These are phyloP conservation scores for Epichloe coenophiala DNA, from an alignment of 2,329 filamentous ascomycete genomes.

Conservation along the genomic window DNA sequence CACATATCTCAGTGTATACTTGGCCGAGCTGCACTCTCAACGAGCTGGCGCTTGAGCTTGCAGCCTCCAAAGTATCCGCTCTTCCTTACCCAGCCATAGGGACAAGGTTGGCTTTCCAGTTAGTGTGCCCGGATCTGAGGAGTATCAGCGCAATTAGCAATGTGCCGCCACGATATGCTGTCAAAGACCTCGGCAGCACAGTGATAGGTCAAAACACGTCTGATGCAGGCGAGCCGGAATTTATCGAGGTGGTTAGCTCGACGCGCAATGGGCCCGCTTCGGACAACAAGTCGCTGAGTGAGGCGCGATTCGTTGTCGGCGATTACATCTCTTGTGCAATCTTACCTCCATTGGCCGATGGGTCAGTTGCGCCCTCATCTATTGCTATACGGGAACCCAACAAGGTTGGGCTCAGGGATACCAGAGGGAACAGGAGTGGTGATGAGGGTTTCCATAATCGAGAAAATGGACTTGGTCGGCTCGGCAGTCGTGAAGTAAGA, in stretches of 20 bases:
- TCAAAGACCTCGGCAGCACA: constrained; percentile 72
- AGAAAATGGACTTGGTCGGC: constrained; percentile 19
- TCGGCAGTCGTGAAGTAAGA: constrained; percentile 22
- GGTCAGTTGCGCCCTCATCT: constrained; percentile 54
- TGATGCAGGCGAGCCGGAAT: constrained; percentile 27
- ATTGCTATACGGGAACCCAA: constrained; percentile 16
- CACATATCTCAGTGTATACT: constrained; percentile 70
- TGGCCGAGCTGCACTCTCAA: constrained; percentile 70
- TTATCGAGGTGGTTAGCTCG: constrained; percentile 20
- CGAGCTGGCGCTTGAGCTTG: constrained; percentile 69
- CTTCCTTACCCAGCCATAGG: constrained; percentile 65
- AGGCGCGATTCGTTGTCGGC: constrained; percentile 73
- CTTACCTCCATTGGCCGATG: constrained; percentile 60
- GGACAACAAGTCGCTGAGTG: constrained; percentile 62
- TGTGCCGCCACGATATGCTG: constrained; percentile 45
- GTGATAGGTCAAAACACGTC: constrained; percentile 52
- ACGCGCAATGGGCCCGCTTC: constrained; percentile 39
- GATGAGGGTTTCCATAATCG: constrained; percentile 14
- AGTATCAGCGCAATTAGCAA: constrained; percentile 15
- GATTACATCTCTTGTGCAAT: constrained; percentile 81
- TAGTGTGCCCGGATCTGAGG: constrained; percentile 67
- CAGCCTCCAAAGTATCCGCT: constrained; percentile 47
- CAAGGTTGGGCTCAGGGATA: constrained; percentile 3
- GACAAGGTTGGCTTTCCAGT: constrained; percentile 73
- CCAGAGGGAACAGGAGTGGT: constrained; percentile 12